Conservation (phyloP, 2,329 filamentous ascomycete genomes). For the Aspergillus eucalypticola region DNA sequence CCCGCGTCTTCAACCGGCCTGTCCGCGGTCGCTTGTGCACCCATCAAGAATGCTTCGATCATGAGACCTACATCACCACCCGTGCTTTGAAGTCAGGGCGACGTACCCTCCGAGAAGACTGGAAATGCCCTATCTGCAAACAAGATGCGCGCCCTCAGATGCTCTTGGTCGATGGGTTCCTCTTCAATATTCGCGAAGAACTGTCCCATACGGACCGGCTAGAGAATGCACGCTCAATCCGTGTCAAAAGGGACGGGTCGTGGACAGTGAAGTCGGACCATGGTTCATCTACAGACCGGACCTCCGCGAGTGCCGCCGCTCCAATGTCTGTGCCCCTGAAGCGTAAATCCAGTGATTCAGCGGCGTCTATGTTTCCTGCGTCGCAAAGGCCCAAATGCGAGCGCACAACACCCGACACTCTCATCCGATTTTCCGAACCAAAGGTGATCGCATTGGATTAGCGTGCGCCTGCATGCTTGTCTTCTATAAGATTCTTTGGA, state of each 20-base stretch:
- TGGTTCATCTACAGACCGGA: conserved; percentile 18
- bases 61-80: conserved; percentile 75
- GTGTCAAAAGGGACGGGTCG: conserved; percentile 62
- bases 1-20: conserved; percentile 66
- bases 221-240: conserved; percentile 59
- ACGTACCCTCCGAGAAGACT: conserved; percentile 53
- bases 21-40: conserved; percentile 69
- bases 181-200: conserved; percentile 61
- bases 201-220: conserved; percentile 55
- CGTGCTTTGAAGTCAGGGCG: conserved; percentile 53
- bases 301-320: background rate
- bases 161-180: conserved; percentile 73
- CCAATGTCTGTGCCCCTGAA: conserved; percentile 10
- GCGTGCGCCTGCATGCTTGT: background rate
- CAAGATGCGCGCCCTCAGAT: conserved; percentile 72
- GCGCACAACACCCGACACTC: background rate
- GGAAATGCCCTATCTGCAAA: conserved; percentile 84
- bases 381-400: conserved; percentile 19
- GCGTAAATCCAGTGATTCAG: conserved; percentile 19
- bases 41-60: conserved; percentile 88
- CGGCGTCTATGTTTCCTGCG: conserved; percentile 1
- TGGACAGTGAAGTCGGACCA: conserved; percentile 59
- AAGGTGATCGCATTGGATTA: conserved; percentile 28
- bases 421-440: background rate
- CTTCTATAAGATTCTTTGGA: background rate